phyloP scores from a whole-genome alignment of 2,329 filamentous ascomycete species.

The Trichoderma arundinaceum region DNA sequence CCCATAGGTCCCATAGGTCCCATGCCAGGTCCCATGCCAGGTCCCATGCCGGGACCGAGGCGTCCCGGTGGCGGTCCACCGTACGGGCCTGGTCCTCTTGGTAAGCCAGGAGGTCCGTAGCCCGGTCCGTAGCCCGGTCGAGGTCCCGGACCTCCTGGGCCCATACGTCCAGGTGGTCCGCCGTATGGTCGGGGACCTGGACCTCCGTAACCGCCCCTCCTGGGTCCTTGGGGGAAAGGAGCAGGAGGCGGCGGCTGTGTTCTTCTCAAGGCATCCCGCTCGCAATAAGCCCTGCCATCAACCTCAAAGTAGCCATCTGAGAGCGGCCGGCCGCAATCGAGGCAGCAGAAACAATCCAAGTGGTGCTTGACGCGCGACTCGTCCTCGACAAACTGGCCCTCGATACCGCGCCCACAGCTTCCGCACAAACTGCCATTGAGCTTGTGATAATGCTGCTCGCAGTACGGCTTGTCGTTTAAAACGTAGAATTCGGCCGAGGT shows the following conservation, averaged over 20 bases:
- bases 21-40: conserved; percentile 30
- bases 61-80: conserved; percentile 32
- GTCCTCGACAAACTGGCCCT: conserved; percentile 91
- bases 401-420: conserved; percentile 82
- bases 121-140: conserved; percentile 32
- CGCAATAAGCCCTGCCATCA: conserved; percentile 79
- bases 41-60: conserved; percentile 28
- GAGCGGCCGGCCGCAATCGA: conserved; percentile 74
- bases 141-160: conserved; percentile 33
- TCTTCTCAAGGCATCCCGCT: conserved; percentile 76
- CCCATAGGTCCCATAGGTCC: conserved; percentile 32
- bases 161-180: conserved; percentile 34
- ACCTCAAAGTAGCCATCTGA: conserved; percentile 92
- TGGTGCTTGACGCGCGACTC: conserved; percentile 81
- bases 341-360: conserved; percentile 82
- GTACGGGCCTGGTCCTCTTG: conserved; percentile 30
- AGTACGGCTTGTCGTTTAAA: conserved; percentile 83
- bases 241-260: conserved; percentile 45
- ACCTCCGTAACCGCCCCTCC: conserved; percentile 25
- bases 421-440: conserved; percentile 86
- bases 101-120: conserved; percentile 28
- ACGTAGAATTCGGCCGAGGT: conserved; percentile 92
- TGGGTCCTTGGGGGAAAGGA: conserved; percentile 5
- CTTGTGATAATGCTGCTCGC: conserved; percentile 89
- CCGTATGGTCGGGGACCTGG: conserved; percentile 25